These are phyloP conservation scores for Neofusicoccum sp. DNA, from an alignment of 2,329 filamentous ascomycete species.

Conservation along the genomic window DNA sequence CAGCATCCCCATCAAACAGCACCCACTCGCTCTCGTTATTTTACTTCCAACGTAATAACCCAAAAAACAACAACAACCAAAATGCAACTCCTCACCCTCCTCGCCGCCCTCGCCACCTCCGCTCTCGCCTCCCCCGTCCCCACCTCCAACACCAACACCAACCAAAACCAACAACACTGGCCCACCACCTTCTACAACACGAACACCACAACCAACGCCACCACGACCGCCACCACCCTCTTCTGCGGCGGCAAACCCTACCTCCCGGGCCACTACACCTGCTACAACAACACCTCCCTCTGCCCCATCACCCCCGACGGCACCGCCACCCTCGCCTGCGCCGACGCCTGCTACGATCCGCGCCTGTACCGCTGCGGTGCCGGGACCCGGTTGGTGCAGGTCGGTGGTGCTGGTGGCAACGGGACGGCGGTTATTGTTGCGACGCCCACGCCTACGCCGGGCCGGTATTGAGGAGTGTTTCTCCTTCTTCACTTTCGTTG, in stretches of 20 bases:
- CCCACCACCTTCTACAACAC: neutral
- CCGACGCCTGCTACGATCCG: constrained; percentile 13
- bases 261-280: neutral
- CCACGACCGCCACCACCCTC: neutral
- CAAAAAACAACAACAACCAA: neutral
- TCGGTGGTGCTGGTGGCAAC: neutral
- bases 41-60: neutral
- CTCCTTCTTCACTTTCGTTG: too few relatives aligned
- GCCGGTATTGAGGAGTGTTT: too few relatives aligned
- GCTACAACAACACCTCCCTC: neutral
- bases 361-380: neutral
- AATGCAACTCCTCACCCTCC: constrained; percentile 15
- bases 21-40: neutral
- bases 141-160: neutral
- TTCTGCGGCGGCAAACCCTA: constrained; percentile 11
- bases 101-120: constrained; percentile 1
- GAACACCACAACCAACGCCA: neutral
- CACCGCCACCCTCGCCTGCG: neutral
- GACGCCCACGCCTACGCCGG: too few relatives aligned
- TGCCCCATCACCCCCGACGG: constrained; percentile 14
- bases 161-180: neutral
- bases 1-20: neutral
- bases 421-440: neutral
- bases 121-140: neutral
- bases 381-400: neutral